Evolutionary conservation across 306 rosid genomes (phyloP).

Genomic region (Inga laurina): DNA sequence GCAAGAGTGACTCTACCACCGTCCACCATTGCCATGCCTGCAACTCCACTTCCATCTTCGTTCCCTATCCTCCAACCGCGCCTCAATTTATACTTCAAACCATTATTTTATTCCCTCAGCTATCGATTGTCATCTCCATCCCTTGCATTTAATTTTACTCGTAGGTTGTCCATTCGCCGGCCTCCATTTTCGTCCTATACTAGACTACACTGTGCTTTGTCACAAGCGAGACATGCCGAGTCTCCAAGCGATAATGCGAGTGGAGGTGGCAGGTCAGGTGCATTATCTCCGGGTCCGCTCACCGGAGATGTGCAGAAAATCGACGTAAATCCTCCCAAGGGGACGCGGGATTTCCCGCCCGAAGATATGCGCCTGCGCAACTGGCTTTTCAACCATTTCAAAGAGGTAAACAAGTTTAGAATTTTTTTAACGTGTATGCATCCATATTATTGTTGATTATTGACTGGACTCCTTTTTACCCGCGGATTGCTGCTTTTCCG

Average conservation of each 20-base stretch:
- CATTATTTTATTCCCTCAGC: constrained; percentile 49
- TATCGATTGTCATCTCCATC: constrained; percentile 49
- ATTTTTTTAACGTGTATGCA: background rate
- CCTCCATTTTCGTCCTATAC: constrained; percentile 12
- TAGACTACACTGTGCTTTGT: constrained; percentile 42
- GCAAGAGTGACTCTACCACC: background rate
- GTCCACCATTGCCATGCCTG: constrained; percentile 40
- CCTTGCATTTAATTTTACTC: constrained; percentile 28
- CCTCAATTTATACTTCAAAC: constrained; percentile 45
- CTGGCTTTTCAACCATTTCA: constrained; percentile 87
- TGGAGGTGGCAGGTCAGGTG: constrained; percentile 64
- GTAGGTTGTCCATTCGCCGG: constrained; percentile 33
- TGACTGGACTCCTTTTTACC: background rate
- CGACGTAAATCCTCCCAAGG: constrained; percentile 91
- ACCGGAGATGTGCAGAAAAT: constrained; percentile 60
- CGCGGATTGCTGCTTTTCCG: background rate
- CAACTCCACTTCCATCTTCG: constrained; percentile 37
- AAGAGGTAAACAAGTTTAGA: constrained; percentile 49
- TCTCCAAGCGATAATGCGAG: constrained; percentile 41
- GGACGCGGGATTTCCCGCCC: constrained; percentile 89
- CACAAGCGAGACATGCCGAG: constrained; percentile 44
- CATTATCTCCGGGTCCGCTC: constrained; percentile 53
- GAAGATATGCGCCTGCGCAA: constrained; percentile 84
- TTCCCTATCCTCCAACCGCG: constrained; percentile 60
- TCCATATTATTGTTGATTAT: background rate